Conservation (phyloP, 1,284 basidiomycete species). For the Puccinia sorghi region DNA sequence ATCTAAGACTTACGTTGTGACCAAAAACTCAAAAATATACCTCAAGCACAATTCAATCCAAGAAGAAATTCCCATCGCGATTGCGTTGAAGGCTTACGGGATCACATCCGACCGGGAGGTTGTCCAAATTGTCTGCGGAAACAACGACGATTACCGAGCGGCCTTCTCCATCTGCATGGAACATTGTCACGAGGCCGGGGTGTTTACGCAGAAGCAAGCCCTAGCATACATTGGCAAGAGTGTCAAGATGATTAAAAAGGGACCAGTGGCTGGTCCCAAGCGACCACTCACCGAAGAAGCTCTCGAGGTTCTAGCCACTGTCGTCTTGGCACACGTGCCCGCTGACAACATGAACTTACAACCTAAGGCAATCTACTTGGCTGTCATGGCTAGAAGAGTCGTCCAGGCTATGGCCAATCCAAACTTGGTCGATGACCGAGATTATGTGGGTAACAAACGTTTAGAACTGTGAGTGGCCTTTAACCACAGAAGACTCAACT, state of each 20-base stretch:
- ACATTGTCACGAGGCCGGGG: conserved; percentile 73
- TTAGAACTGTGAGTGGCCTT: conserved; percentile 78
- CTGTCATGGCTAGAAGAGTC: conserved; percentile 94
- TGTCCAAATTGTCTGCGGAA: conserved; percentile 88
- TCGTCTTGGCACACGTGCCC: conserved; percentile 94
- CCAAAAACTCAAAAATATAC: conserved; percentile 90
- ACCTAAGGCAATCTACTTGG: conserved; percentile 94
- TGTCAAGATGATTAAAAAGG: conserved; percentile 81
- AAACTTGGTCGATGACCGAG: conserved; percentile 95
- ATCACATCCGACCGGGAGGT: conserved; percentile 98
- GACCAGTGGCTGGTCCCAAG: conserved; percentile 63
- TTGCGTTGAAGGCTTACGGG: conserved; percentile 94
- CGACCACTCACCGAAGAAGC: conserved; percentile 91
- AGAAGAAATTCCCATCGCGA: conserved; percentile 93
- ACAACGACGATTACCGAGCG: conserved; percentile 82
- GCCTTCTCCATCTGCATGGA: conserved; percentile 91
- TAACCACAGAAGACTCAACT: background rate
- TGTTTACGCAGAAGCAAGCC: conserved; percentile 91
- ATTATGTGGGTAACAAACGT: conserved; percentile 99
- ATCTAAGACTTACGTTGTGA: conserved; percentile 96
- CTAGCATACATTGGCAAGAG: conserved; percentile 91
- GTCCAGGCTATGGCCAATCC: conserved; percentile 95
- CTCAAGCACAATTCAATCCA: conserved; percentile 98
- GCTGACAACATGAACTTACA: conserved; percentile 87
- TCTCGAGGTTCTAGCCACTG: conserved; percentile 90